Percentiles rank a stretch among this genome's conserved stretches.
Evolutionary conservation across 768 basidiomycete genomes (phyloP).

Genomic region (Naematelia aurantialba): DNA sequence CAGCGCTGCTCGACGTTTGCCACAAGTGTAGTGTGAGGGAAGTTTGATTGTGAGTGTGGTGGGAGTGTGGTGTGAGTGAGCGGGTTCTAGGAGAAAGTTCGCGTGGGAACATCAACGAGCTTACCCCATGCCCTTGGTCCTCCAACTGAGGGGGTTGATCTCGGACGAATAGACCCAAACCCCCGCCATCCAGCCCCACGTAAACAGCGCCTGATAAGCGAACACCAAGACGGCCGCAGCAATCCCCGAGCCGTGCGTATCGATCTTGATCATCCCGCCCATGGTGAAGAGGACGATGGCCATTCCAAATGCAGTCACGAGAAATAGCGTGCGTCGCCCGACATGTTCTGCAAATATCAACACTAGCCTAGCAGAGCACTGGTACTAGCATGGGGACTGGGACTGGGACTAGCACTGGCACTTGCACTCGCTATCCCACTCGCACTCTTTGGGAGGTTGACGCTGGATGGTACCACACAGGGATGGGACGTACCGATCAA

Average conservation of each 20-base stretch:
- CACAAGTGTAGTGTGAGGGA: not conserved
- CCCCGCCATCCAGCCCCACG: slow-evolving; percentile 19
- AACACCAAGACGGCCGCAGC: slow-evolving; percentile 35
- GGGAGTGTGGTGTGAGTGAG: no score
- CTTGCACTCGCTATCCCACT: no score
- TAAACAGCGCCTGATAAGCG: slow-evolving; percentile 37
- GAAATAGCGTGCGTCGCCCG: slow-evolving; percentile 19
- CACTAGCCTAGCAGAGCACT: no score
- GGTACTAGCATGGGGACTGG: no score
- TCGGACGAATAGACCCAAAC: slow-evolving; percentile 36
- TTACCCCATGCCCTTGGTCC: slow-evolving; percentile 21
- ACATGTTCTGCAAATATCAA: slow-evolving; percentile 19
- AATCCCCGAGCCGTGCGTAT: slow-evolving; percentile 7
- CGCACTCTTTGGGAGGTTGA: no score
- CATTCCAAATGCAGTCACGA: slow-evolving; percentile 22
- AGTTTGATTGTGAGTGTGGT: no score
- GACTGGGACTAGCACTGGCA: no score
- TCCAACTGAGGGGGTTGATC: slow-evolving; percentile 24
- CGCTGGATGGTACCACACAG: no score
- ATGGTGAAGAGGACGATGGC: slow-evolving; percentile 27
- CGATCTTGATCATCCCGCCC: slow-evolving; percentile 28
- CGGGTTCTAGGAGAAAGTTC: no score
- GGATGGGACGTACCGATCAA: slow-evolving; percentile 17
- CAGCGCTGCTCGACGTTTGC: not conserved
- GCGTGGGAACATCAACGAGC: no score